A percentile compares a stretch with the other conserved stretches of the same genome.
Evolutionary conservation across 495 filamentous ascomycete species (phyloP).

Genomic region (Elaphomyces granulatus): DNA sequence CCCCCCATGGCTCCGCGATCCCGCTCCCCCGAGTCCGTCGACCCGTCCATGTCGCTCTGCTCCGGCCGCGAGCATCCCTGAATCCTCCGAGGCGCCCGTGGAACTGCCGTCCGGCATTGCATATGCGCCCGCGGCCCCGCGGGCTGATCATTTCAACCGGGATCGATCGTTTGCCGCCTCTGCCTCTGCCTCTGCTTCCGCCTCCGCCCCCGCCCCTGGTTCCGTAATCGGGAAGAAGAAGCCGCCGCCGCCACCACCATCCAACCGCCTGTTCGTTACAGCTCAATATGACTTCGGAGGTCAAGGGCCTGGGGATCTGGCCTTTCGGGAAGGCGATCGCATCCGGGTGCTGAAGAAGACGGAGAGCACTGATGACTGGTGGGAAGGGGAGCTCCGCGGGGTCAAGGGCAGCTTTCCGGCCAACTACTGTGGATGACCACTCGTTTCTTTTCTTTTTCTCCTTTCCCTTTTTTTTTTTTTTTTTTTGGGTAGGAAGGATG

Average conservation of each 20-base stretch:
- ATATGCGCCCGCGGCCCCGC: constrained; percentile 18
- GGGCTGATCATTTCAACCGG: constrained; percentile 39
- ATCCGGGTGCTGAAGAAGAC: constrained; percentile 80
- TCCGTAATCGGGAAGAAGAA: constrained; percentile 37
- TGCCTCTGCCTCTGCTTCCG: constrained; percentile 23
- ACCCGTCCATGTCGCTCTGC: constrained; percentile 6
- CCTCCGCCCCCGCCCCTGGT: constrained; percentile 14
- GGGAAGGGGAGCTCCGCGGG: constrained; percentile 76
- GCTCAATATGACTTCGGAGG: constrained; percentile 73
- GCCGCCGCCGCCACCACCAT: constrained; percentile 35
- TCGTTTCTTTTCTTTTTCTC: no score
- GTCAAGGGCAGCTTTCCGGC: constrained; percentile 71
- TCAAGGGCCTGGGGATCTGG: constrained; percentile 57
- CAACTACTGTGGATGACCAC: constrained; percentile 63
- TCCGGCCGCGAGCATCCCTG: constrained; percentile 9
- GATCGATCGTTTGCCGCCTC: constrained; percentile 22
- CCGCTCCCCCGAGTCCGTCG: constrained; percentile 5
- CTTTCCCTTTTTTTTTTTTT: no score
- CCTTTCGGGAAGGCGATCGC: constrained; percentile 69
- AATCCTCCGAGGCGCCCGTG: constrained; percentile 12
- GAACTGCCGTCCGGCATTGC: constrained; percentile 3
- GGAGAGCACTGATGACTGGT: constrained; percentile 83
- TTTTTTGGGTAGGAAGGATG: no score
- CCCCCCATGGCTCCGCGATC: constrained; percentile 9
- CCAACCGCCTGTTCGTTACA: constrained; percentile 48